Conservation (phyloP, 768 basidiomycete genomes). For the Lepiota venenata region DNA sequence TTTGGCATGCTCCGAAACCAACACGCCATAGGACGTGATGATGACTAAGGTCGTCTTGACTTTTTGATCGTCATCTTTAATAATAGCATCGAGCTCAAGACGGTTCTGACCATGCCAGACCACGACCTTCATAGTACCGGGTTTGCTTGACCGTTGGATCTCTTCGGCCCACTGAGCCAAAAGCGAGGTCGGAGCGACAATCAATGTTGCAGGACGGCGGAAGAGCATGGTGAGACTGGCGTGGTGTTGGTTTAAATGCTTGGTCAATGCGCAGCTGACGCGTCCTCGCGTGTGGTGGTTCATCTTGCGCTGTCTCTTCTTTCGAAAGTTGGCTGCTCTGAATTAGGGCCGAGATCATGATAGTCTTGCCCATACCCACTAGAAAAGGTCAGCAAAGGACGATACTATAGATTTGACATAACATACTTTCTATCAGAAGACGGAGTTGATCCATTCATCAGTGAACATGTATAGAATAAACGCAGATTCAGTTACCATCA, state of each 20-base stretch:
- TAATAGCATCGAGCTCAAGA: slow-evolving; percentile 57
- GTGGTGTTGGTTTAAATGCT: slow-evolving; percentile 51
- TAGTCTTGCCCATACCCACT: slow-evolving; percentile 98
- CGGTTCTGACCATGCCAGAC: slow-evolving; percentile 92
- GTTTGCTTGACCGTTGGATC: slow-evolving; percentile 76
- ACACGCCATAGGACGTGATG: slow-evolving; percentile 87
- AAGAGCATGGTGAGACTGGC: slow-evolving; percentile 26
- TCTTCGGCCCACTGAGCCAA: slow-evolving; percentile 94
- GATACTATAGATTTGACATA: slow-evolving; percentile 1
- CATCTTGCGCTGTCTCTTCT: slow-evolving; percentile 26
- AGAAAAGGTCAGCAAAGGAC: slow-evolving; percentile 1
- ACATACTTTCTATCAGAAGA: slow-evolving; percentile 46
- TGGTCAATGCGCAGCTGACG: slow-evolving; percentile 62
- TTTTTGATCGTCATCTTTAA: slow-evolving; percentile 52
- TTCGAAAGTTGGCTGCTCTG: slow-evolving; percentile 66
- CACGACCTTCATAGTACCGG: slow-evolving; percentile 59
- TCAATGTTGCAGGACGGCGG: slow-evolving; percentile 68
- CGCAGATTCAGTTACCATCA: slow-evolving; percentile 33
- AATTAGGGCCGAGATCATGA: slow-evolving; percentile 88
- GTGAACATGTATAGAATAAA: slow-evolving; percentile 1
- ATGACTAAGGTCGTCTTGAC: slow-evolving; percentile 67
- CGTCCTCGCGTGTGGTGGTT: slow-evolving; percentile 30
- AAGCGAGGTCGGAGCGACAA: slow-evolving; percentile 90
- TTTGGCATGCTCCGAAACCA: slow-evolving; percentile 86
- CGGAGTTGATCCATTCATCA: slow-evolving; percentile 3